Percentiles rank a stretch among this genome's conserved stretches.
Evolutionary conservation across 306 rosid genomes (phyloP).

Genomic region (Arachis stenosperma): DNA sequence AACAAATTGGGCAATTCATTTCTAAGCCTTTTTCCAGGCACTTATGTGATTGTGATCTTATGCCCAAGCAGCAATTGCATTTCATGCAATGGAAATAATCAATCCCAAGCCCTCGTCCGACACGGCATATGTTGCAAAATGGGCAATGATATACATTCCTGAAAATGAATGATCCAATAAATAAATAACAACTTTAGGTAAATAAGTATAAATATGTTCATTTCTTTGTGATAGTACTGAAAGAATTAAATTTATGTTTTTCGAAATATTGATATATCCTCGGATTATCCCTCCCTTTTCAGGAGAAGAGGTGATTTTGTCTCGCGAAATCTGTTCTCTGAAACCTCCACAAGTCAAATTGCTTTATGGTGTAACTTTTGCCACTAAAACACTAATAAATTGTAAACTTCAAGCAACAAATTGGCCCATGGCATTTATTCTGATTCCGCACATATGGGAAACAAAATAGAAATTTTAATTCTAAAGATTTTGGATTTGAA

Average conservation of each 20-base stretch:
- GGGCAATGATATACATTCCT: constrained; percentile 99
- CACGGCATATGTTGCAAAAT: constrained; percentile 95
- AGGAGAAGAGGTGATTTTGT: not conserved
- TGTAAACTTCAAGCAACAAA: not conserved
- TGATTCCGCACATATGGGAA: not conserved
- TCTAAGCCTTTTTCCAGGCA: constrained; percentile 96
- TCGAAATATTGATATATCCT: constrained; percentile 5
- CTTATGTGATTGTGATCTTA: constrained; percentile 79
- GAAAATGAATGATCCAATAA: constrained; percentile 31
- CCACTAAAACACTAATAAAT: constrained; percentile 7
- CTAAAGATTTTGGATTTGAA: constrained; percentile 14
- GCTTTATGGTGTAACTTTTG: constrained; percentile 6
- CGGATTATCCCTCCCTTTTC: not conserved
- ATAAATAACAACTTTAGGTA: constrained; percentile 14
- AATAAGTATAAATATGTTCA: constrained; percentile 12
- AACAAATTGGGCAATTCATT: constrained; percentile 97
- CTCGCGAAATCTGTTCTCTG: constrained; percentile 1
- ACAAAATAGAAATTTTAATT: constrained; percentile 13
- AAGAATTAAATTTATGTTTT: constrained; percentile 2
- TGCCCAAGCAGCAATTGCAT: constrained; percentile 97
- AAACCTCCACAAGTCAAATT: constrained; percentile 17
- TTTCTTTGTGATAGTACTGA: constrained; percentile 28
- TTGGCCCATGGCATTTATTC: constrained; percentile 22
- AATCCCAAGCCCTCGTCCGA: constrained; percentile 93
- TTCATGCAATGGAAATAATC: constrained; percentile 98